phyloP scores from a whole-genome alignment of 768 basidiomycete species.

The Pilatotrama ljubarskyi region DNA sequence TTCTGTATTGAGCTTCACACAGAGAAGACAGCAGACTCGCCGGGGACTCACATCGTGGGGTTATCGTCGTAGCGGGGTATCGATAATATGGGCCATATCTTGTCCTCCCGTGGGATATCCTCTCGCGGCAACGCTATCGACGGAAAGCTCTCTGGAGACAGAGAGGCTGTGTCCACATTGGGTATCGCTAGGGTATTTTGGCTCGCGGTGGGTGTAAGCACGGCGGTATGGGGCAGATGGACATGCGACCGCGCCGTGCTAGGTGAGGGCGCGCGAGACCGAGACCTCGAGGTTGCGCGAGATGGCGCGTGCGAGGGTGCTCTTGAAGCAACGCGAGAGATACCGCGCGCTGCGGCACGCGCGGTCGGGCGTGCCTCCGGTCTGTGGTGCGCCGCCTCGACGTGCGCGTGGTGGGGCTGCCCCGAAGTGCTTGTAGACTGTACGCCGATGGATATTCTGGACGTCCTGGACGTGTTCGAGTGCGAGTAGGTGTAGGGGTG shows the following conservation, averaged over 20 bases:
- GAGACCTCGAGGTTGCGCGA: slow-evolving; percentile 9
- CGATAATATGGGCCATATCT: slow-evolving; percentile 5
- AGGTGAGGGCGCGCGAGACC: slow-evolving; percentile 1
- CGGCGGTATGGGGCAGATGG: background rate
- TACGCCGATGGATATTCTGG: slow-evolving; percentile 4
- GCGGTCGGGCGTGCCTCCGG: slow-evolving; percentile 10
- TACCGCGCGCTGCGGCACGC: slow-evolving; percentile 17
- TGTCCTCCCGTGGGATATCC: background rate
- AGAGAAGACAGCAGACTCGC: too few species aligned
- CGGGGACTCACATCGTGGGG: background rate
- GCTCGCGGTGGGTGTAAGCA: background rate
- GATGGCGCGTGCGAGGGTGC: slow-evolving; percentile 1
- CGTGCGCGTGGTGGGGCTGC: background rate
- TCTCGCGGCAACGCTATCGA: background rate
- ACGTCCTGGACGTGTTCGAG: slow-evolving; percentile 10
- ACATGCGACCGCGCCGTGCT: background rate
- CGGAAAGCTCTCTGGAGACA: background rate
- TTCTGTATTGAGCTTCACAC: background rate
- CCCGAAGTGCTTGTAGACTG: slow-evolving; percentile 1
- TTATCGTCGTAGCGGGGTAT: slow-evolving; percentile 17
- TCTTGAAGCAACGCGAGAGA: slow-evolving; percentile 12
- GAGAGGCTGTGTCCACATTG: background rate
- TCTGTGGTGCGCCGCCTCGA: background rate
- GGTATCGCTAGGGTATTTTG: slow-evolving; percentile 6
- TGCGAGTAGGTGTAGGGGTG: slow-evolving; percentile 6